Evolutionary conservation across 148 eudicot genomes (phyloP).

Genomic region (Vaccinium vitisidaea): DNA sequence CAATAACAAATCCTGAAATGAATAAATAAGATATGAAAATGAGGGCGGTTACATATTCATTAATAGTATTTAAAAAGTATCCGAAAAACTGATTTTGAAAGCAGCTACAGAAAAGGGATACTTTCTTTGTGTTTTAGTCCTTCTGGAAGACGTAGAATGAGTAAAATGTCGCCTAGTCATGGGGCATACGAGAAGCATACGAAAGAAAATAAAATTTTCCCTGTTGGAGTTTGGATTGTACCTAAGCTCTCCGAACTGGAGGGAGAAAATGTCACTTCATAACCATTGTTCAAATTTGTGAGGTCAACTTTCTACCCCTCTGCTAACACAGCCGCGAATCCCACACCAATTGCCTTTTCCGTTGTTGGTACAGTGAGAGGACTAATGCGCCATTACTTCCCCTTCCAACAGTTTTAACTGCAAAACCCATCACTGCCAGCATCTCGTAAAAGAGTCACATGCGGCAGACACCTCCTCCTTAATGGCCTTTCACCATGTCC

Average conservation of each 20-base stretch:
- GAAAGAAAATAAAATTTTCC: not conserved
- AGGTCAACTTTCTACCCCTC: not conserved
- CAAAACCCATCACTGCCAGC: not conserved
- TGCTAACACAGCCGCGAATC: not conserved
- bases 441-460: not conserved
- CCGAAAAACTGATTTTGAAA: no score
- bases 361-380: not conserved
- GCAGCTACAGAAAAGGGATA: no score
- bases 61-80: no score
- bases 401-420: constrained; percentile 3
- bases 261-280: not conserved
- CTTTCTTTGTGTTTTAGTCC: not conserved
- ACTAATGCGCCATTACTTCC: constrained; percentile 3
- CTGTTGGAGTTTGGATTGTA: constrained; percentile 1
- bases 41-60: no score
- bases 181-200: not conserved
- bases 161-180: not conserved
- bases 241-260: not conserved
- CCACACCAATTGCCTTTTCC: not conserved
- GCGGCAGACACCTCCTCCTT: not conserved
- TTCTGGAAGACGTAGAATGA: not conserved
- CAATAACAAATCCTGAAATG: no score
- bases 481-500: not conserved
- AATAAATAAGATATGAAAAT: no score
- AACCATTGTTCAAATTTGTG: not conserved